These are phyloP conservation scores for Leucosporidium scottii DNA, from an alignment of 768 basidiomycete genomes.

Conservation along the genomic window DNA sequence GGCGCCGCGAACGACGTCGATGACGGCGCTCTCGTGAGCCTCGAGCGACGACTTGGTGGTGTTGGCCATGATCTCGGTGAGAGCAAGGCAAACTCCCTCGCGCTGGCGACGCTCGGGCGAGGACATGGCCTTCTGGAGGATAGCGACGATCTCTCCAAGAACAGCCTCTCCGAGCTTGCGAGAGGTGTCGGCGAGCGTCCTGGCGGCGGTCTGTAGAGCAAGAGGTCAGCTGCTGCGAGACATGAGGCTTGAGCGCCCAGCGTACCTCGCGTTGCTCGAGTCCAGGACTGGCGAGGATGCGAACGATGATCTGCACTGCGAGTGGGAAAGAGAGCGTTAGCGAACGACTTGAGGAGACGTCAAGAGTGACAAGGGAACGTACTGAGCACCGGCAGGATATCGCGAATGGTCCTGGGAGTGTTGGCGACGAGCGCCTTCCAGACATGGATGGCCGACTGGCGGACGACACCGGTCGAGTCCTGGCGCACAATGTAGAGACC, in stretches of 20 bases:
- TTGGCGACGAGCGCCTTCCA: constrained; percentile 98
- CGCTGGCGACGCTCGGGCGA: constrained; percentile 47
- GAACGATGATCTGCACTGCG: constrained; percentile 56
- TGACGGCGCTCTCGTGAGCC: constrained; percentile 70
- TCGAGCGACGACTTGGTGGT: constrained; percentile 76
- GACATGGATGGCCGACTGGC: constrained; percentile 85
- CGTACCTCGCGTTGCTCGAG: constrained; percentile 82
- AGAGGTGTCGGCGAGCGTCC: constrained; percentile 80
- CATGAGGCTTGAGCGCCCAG: constrained; percentile 2
- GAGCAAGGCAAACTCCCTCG: constrained; percentile 78
- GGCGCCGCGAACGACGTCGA: constrained; percentile 70
- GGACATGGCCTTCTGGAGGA: constrained; percentile 57
- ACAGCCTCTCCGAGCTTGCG: constrained; percentile 93
- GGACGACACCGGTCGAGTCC: constrained; percentile 79
- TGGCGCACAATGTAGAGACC: constrained; percentile 88
- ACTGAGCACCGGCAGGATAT: constrained; percentile 80
- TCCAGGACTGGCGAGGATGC: constrained; percentile 66
- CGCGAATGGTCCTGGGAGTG: constrained; percentile 82
- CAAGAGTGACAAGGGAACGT: too few species aligned
- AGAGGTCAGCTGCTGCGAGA: background rate
- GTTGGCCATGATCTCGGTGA: constrained; percentile 84
- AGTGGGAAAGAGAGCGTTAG: background rate
- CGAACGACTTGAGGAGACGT: fast-evolving
- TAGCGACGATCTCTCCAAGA: constrained; percentile 70
- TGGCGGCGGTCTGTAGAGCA: constrained; percentile 63